Percentiles rank a stretch among this genome's conserved stretches.
Conservation (phyloP, 148 eudicot genomes). For the Cornus kousa region DNA sequence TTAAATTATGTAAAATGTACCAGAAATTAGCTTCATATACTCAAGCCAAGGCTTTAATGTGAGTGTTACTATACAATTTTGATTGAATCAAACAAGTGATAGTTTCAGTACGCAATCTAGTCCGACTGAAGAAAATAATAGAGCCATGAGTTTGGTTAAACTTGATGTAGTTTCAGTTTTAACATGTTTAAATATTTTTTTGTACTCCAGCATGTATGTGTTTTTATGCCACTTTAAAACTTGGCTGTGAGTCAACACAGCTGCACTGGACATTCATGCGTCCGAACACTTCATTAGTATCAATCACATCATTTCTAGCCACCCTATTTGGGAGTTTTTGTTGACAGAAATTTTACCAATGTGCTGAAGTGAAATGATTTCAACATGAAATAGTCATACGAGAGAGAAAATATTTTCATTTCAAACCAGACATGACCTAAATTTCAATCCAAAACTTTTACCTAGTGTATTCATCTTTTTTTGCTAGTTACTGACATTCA, state of each 20-base stretch:
- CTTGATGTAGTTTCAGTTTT: background rate
- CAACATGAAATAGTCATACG: background rate
- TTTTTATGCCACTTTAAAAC: background rate
- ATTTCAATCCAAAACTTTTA: background rate
- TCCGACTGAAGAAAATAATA: background rate
- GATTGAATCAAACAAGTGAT: background rate
- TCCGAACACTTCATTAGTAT: too few species aligned
- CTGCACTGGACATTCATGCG: background rate
- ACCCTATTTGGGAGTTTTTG: too few species aligned
- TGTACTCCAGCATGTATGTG: too few species aligned
- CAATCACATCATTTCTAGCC: too few species aligned
- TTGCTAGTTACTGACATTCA: constrained; percentile 2
- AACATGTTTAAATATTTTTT: too few species aligned
- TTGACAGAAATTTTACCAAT: too few species aligned
- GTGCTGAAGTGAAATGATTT: background rate
- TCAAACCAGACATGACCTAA: background rate
- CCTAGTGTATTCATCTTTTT: background rate
- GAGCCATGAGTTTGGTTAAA: background rate
- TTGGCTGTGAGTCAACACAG: background rate
- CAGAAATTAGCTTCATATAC: background rate
- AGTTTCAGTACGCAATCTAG: background rate
- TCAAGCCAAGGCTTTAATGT: background rate
- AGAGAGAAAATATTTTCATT: background rate
- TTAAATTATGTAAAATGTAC: background rate
- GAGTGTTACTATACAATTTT: background rate